Conservation (phyloP, 306 rosid species). For the Herpetospermum pedunculosum region DNA sequence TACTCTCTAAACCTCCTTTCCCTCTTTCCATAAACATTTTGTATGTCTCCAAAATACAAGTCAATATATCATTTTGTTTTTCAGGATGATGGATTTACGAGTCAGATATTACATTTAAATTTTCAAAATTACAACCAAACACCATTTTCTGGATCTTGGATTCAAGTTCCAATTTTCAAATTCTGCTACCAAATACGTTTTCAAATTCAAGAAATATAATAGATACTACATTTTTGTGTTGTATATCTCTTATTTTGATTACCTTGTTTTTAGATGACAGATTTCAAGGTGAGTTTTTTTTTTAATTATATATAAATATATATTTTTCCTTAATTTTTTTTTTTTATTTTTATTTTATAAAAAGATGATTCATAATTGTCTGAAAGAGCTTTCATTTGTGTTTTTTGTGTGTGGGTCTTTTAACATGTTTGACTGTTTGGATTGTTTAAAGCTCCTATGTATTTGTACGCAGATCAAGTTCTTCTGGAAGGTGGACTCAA, state of each 20-base stretch:
- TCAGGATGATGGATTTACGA: not conserved
- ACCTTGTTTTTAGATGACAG: not conserved
- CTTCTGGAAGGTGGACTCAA: constrained; percentile 63
- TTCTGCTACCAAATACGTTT: not conserved
- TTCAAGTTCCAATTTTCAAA: not conserved
- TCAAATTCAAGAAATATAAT: not conserved
- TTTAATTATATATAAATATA: too few species aligned
- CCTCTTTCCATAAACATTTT: not conserved
- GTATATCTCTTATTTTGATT: not conserved
- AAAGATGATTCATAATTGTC: not conserved
- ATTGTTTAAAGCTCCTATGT: not conserved
- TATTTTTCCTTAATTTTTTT: too few species aligned
- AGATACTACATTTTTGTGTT: not conserved
- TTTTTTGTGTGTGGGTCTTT: not conserved
- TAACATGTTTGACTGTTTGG: not conserved
- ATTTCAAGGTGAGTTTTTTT: not conserved
- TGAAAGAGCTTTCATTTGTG: not conserved
- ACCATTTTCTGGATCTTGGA: not conserved
- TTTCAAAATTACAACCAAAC: not conserved
- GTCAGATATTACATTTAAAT: not conserved
- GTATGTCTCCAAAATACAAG: not conserved
- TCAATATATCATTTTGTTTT: not conserved
- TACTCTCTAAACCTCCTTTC: not conserved
- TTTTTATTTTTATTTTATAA: not conserved
- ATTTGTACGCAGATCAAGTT: constrained; percentile 59